Base-by-base conservation (phyloP, 768 basidiomycete species). In the Psilocybe subaeruginosa region DNA sequence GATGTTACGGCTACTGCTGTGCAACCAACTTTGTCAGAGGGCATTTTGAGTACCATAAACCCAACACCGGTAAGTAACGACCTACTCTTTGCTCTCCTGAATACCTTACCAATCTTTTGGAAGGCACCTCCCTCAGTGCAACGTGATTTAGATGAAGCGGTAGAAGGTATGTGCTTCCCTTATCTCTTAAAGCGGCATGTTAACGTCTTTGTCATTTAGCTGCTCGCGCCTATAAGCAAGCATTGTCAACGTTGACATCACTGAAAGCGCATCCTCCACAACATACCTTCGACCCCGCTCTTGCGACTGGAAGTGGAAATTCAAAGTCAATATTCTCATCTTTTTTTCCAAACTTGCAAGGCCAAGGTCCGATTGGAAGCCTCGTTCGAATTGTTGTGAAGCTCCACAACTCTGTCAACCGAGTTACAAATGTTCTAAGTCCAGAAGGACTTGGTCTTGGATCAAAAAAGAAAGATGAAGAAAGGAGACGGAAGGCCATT, bases 331-430 rank as follows among this genome's bases (percentile, higher is more conserved):
- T 91, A 37, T 73, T 92, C 16, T 85, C 87, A 2, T 82, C 85
- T 0, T 79, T 92, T 56, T 75, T 92, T 11, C 91, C 92, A 0
- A 90, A 82, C 66, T 74, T 85, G 19, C 91, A 92, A 70, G 90
- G 89, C 2, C 89, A 90, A 72, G 91, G 90, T 3, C 92, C 92
- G 6, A 71, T 93, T 35, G 89, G 87, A 29, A 89, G 84, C 64
- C 80, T 83, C 4, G 69, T 91, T 50, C 88, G 92, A 33, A 90
- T 93, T 72, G 75, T 78, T 2, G 72, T 86, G 65, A 90, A 87
- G 68, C 75, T 95, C 30, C 83, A 87, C 57, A 83, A 88, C 58
- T 82, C 89, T 54, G 77, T 85, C 41, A 77, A 77, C 27, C 73
- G 80, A 51, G 64, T 84, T 39, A 68, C 74, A 41, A 79, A 72